Evolutionary conservation across 2,329 filamentous ascomycete genomes (phyloP).

Genomic region (Domatiomyces catenatus): DNA sequence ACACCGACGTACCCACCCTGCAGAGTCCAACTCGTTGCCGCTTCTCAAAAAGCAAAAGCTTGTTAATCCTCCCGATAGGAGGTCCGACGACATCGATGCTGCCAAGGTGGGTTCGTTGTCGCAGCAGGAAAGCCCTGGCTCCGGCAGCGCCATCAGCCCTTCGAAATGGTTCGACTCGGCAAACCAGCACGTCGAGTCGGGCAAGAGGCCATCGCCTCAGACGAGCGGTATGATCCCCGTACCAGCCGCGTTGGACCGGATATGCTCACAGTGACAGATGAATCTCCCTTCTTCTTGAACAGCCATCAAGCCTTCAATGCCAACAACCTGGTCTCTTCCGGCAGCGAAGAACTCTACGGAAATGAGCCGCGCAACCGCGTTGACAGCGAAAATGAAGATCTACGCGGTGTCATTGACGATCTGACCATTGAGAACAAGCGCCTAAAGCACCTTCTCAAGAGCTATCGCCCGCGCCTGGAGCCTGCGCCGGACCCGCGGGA

Average conservation of each 20-base stretch:
- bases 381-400: conserved; percentile 56
- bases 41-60: conserved; percentile 10
- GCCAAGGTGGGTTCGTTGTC: not conserved
- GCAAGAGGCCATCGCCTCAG: not conserved
- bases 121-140: not conserved
- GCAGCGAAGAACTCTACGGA: conserved; percentile 15
- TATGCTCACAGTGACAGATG: conserved; percentile 5
- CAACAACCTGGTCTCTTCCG: conserved; percentile 7
- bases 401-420: conserved; percentile 72
- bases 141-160: conserved; percentile 13
- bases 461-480: conserved; percentile 25
- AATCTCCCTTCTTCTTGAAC: conserved; percentile 23
- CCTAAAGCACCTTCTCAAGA: conserved; percentile 56
- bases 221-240: not conserved
- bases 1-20: conserved; percentile 6
- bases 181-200: conserved; percentile 10
- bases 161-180: conserved; percentile 15
- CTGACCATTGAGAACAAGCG: conserved; percentile 71
- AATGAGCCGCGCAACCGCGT: conserved; percentile 17
- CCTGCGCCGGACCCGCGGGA: conserved; percentile 51
- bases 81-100: not conserved
- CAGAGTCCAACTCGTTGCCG: conserved; percentile 9
- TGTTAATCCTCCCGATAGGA: conserved; percentile 1
- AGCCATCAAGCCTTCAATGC: conserved; percentile 12
- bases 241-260: not conserved